A percentile compares a stretch with the other conserved stretches of the same genome.
Evolutionary conservation across 352 stramenopile genomes (phyloP).

Genomic region (Phytophthora quininea): DNA sequence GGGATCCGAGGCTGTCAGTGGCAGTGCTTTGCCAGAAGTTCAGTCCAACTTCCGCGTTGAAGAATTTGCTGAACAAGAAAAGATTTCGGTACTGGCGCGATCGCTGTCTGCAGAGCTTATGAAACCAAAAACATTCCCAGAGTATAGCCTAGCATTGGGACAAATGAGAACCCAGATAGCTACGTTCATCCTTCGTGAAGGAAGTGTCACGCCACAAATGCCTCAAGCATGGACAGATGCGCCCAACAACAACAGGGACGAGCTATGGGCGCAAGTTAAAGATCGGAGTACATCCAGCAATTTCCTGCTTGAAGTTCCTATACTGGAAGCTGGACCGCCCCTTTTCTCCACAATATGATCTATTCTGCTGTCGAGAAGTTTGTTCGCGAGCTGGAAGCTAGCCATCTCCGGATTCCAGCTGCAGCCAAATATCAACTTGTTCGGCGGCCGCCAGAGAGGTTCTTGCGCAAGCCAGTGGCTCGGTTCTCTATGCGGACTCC

Average conservation of each 20-base stretch:
- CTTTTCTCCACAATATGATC: slow-evolving; percentile 66
- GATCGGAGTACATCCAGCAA: slow-evolving; percentile 37
- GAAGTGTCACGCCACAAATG: neutral
- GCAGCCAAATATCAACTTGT: slow-evolving; percentile 82
- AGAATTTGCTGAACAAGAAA: slow-evolving; percentile 4
- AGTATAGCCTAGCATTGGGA: slow-evolving; percentile 39
- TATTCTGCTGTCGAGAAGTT: slow-evolving; percentile 66
- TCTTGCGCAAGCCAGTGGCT: slow-evolving; percentile 58
- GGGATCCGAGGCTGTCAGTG: neutral
- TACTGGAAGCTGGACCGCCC: slow-evolving; percentile 52
- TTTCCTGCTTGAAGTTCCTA: slow-evolving; percentile 65
- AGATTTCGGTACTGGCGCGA: slow-evolving; percentile 10
- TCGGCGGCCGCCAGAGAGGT: slow-evolving; percentile 66
- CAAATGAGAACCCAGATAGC: slow-evolving; percentile 28
- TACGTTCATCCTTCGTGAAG: slow-evolving; percentile 28
- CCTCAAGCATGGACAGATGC: neutral
- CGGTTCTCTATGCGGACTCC: slow-evolving; percentile 47
- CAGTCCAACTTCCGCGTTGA: slow-evolving; percentile 11
- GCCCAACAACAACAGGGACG: slow-evolving; percentile 1
- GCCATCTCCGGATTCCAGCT: slow-evolving; percentile 60
- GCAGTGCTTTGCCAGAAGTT: neutral
- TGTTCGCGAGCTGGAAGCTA: slow-evolving; percentile 67
- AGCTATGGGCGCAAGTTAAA: slow-evolving; percentile 17
- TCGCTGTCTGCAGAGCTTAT: slow-evolving; percentile 5
- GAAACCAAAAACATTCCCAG: slow-evolving; percentile 27